Evolutionary conservation across 2,329 filamentous ascomycete genomes (phyloP), one percentile per base, ranked within the genome.

Genomic region (Orbilia quercus): DNA sequence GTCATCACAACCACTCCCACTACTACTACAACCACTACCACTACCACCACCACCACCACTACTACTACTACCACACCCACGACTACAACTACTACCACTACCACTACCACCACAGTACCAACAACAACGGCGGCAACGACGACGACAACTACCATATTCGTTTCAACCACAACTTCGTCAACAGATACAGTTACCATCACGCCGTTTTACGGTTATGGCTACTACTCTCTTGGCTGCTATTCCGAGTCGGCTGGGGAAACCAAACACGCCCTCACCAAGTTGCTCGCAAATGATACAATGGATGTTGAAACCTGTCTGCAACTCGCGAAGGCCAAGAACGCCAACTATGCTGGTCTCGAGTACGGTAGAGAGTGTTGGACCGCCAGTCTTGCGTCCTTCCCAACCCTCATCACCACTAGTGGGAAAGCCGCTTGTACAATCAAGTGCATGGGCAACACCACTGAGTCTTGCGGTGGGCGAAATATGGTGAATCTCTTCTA

Each of bases 401-500:
- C 77, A 0, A 23, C 72, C n/a, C 75, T 77, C n/a, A 78, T 77
- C 0, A 75, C 76, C 7, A 75, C 80, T 2, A 72, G 78, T 3
- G 80, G 79, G 22, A 75, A 73, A 1, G 77, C 76, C 14, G 79
- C 79, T 4, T 81, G 80, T 75, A 80, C 76, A 7, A 79, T 79
- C 38, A 77, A 78, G 5, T 77, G 76, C 42, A 76, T 76, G 9
- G 78, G 77, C 11, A 69, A 78, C 74, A 44, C 23, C 1, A 75
- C 65, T 7, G 75, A 78, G 40, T 79, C 65, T 23, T 81, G 80
- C 59, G 80, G 80, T 25, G 80, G 76, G 0, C 57, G 76, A 0
- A 79, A 78, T 53, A 79, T 79, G 79, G 80, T 81, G 70, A 79
- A 81, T 75, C 54, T 81, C 20, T 81, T 80, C 69, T 66, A 60